Percentiles rank a stretch among this genome's conserved stretches.
phyloP scores from a whole-genome alignment of 2,329 filamentous ascomycete species.

The Xylaria sp. region DNA sequence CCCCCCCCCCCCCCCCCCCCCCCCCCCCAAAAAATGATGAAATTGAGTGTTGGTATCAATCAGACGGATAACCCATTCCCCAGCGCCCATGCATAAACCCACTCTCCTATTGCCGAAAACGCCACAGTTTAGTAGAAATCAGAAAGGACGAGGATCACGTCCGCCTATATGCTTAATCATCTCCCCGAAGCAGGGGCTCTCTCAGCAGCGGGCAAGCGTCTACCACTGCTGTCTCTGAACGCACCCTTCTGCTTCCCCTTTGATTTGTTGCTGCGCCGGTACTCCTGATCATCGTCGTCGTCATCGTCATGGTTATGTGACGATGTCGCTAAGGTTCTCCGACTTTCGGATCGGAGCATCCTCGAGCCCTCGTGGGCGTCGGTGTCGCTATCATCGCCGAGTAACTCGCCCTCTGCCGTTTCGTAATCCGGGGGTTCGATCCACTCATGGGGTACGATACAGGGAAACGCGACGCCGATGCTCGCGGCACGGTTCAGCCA shows the following conservation, averaged over 20 bases:
- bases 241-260: slow-evolving; percentile 56
- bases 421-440: slow-evolving; percentile 81
- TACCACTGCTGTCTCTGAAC: slow-evolving; percentile 61
- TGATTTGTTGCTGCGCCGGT: slow-evolving; percentile 43
- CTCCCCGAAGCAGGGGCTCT: slow-evolving; percentile 54
- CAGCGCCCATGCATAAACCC: slow-evolving; percentile 36
- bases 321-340: slow-evolving; percentile 42
- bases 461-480: slow-evolving; percentile 82
- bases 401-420: slow-evolving; percentile 74
- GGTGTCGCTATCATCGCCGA: slow-evolving; percentile 61
- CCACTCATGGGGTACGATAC: slow-evolving; percentile 85
- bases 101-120: slow-evolving; percentile 33
- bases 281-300: slow-evolving; percentile 25
- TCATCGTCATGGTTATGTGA: slow-evolving; percentile 37
- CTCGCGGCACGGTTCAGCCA: slow-evolving; percentile 89
- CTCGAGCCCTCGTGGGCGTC: slow-evolving; percentile 49
- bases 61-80: slow-evolving; percentile 31
- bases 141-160: slow-evolving; percentile 43
- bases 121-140: slow-evolving; percentile 34
- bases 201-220: slow-evolving; percentile 63
- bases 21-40: slow-evolving; percentile 31
- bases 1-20: no score
- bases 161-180: slow-evolving; percentile 47
- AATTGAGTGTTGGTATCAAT: slow-evolving; percentile 46
- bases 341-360: slow-evolving; percentile 61